Evolutionary conservation across 495 filamentous ascomycete species (phyloP), one percentile per base, ranked within the genome.

Genomic region (Aspergillus hancockii): DNA sequence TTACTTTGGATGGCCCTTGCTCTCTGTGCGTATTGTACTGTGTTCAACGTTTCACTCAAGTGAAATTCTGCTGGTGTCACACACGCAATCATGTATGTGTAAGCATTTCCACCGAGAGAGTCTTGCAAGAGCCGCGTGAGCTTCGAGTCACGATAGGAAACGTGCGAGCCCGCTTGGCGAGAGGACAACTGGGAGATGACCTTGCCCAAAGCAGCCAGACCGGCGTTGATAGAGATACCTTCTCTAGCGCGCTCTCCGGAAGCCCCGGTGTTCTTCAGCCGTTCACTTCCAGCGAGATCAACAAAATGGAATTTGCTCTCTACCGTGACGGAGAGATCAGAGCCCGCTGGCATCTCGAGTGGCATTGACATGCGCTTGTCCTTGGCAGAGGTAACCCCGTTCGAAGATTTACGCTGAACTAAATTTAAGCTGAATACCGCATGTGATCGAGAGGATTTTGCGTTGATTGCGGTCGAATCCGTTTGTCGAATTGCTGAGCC

Each of bases 251-350:
- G 87, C 63, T 99, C 95, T 14, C 94, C 94, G 55, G 94, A 93
- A 8, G 95, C 95, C 18, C 90, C 90, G 4, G 94, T 98, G 67
- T 98, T 98, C 79, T 99, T 99, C 70, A 99, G 74, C 63, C 94
- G 84, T 75, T 99, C 94, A 69, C 95, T 98, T 60, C 94, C 94
- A 52, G 94, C 94, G 68, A 99, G 78, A 88, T 99, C 94, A 49
- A 99, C 94, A 63, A 99, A 99, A 68, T 99, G 93, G 58, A 99
- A 83, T 71, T 99, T 99, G 84, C 95, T 98, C 70, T 98, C 95
- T 19, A 96, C 87, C 8, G 90, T 97, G 14, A 99, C 81, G 55
- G 85, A 85, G 23, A 85, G 85, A 47, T 91, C 88, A 31, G 73
- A 75, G 23, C 84, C 85, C 16, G 85, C 84, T 78, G 92, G 83